Evolutionary conservation across 768 basidiomycete species (phyloP), one percentile per base, ranked within the genome.

Genomic region (Trametes cubensis): DNA sequence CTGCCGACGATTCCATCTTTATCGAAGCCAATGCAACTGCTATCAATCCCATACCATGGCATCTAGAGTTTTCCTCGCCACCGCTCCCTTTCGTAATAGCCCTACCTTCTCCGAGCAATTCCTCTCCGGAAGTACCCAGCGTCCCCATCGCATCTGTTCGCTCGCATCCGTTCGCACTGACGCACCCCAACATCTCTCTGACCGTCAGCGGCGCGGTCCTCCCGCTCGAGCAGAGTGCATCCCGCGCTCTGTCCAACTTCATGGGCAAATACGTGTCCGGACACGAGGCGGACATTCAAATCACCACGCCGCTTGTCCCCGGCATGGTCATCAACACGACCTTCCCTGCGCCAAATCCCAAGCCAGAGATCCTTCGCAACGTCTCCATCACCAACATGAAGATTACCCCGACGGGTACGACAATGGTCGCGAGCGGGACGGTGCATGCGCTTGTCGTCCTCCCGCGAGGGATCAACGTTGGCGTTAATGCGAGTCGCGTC

Each of bases 331-430:
- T 84, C 26, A 62, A 74, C 49, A 77, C 83, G 18, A 72, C 76
- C 1, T 93, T 94, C 67, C 92, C 92, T 3, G 81, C 83, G 0
- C 89, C 88, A 1, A 72, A 78, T 48, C 84, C 85, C 5, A 81
- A 79, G 25, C 91, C 92, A 1, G 77, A 82, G 28, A 76, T 94
- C 39, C 78, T 94, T 15, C 83, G 83, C 14, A 78, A 90, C 64
- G 86, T 94, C 45, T 88, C 88, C 3, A 87, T 94, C 62, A 80
- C 79, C 45, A 81, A 89, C 68, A 93, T 94, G 92, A 83, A 82
- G 67, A 79, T 93, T 59, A 84, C 79, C 62, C 80, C 88, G 26
- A 64, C 66, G 6, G 79, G 79, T 46, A 67, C 66, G 14, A 70
- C 63, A 7, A 81, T 93, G 68, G 76, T 88, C 21, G 88, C 90